Evolutionary conservation across 768 basidiomycete genomes (phyloP).

Genomic region (Russula dissimulans): DNA sequence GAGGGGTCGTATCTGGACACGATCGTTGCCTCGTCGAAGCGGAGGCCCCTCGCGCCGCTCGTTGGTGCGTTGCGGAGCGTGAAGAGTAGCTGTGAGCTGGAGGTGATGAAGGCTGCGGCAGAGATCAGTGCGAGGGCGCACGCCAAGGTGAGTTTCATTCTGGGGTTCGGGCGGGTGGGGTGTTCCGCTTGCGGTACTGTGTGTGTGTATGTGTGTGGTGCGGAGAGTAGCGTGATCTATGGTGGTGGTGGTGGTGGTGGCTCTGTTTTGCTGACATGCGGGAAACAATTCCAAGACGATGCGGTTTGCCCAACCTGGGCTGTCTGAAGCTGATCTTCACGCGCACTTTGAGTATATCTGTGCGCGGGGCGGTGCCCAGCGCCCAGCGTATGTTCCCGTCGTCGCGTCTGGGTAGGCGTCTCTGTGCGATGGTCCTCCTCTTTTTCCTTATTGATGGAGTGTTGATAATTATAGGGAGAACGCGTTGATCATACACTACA

Average conservation of each 20-base stretch:
- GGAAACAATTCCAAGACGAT: conserved; percentile 50
- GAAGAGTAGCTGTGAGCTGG: conserved; percentile 73
- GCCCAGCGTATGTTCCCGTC: conserved; percentile 96
- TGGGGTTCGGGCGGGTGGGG: no score
- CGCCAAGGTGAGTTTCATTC: conserved; percentile 48
- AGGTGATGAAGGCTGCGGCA: conserved; percentile 75
- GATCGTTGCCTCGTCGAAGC: conserved; percentile 35
- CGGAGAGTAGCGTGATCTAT: neutral
- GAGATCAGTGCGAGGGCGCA: conserved; percentile 83
- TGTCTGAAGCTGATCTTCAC: conserved; percentile 51
- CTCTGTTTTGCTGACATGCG: neutral
- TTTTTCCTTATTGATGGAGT: neutral
- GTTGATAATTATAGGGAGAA: conserved; percentile 48
- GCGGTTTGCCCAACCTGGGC: conserved; percentile 54
- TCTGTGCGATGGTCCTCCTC: neutral
- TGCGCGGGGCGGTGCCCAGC: conserved; percentile 65
- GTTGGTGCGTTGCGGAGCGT: conserved; percentile 64
- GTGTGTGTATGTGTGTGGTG: no score
- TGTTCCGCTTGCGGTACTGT: no score
- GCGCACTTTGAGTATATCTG: conserved; percentile 91
- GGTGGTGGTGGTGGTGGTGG: no score
- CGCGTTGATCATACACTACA: conserved; percentile 89
- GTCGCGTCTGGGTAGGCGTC: conserved; percentile 78
- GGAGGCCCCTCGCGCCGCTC: conserved; percentile 50
- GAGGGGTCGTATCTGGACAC: conserved; percentile 46